Conservation (phyloP, 768 basidiomycete genomes). For the Mycena galericulata region DNA sequence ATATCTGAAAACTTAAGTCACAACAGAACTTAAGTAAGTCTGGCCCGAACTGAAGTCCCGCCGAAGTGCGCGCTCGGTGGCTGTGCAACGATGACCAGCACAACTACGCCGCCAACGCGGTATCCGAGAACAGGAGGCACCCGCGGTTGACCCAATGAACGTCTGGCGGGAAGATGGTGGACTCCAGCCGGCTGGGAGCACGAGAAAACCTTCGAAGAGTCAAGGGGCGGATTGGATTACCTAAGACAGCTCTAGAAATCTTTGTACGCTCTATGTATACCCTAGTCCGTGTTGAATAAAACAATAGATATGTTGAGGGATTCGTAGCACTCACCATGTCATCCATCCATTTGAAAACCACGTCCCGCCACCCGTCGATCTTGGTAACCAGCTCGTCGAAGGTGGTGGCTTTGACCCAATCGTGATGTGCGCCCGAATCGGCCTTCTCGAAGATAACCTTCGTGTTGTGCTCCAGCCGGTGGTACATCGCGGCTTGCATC, state of each 20-base stretch:
- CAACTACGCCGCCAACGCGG: no score
- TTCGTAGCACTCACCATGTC: constrained; percentile 3
- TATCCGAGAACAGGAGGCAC: no score
- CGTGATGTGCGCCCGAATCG: constrained; percentile 13
- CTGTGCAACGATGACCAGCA: no score
- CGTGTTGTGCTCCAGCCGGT: constrained; percentile 10
- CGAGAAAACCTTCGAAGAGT: no score
- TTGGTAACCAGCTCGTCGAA: constrained; percentile 2
- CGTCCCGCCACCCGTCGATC: constrained; percentile 5
- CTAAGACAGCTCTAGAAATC: not conserved
- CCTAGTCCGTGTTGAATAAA: not conserved
- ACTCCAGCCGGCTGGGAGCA: no score
- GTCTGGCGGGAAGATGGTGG: no score
- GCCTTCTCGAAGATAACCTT: constrained; percentile 4
- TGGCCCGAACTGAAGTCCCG: no score
- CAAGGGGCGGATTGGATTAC: no score
- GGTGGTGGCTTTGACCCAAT: not conserved
- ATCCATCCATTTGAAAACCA: constrained; percentile 16
- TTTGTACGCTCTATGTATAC: constrained; percentile 3
- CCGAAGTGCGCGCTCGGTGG: no score
- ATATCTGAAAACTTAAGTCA: no score
- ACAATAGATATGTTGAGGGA: not conserved
- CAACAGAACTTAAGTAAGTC: no score
- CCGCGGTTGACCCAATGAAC: no score
- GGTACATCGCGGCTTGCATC: constrained; percentile 19